Evolutionary conservation across 169 alveolate genomes (phyloP).

Genomic region (Amoebophrya sp.): DNA sequence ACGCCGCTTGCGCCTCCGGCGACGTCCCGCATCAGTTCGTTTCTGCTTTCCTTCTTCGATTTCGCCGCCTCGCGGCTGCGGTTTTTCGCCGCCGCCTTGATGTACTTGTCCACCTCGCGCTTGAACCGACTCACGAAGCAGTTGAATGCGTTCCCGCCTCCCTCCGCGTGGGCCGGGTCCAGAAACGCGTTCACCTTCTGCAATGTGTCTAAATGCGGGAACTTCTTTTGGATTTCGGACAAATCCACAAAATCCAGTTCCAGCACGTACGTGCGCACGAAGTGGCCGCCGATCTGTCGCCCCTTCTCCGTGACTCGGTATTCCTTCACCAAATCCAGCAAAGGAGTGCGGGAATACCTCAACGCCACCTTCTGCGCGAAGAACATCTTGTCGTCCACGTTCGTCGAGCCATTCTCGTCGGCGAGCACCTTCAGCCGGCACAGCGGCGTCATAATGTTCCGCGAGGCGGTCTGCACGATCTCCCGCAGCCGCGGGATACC

Average conservation of each 20-base stretch:
- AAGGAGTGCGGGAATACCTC: background rate
- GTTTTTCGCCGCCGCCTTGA: background rate
- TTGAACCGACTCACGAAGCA: background rate
- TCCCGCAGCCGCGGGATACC: slow-evolving; percentile 99
- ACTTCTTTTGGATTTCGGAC: background rate
- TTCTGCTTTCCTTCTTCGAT: background rate
- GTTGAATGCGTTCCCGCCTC: no score
- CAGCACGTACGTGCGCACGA: background rate
- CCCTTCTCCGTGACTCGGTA: background rate
- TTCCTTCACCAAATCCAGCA: background rate
- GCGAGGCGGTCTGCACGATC: slow-evolving; percentile 58
- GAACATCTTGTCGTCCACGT: background rate
- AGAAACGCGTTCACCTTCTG: background rate
- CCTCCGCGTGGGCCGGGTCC: background rate
- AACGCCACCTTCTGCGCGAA: background rate
- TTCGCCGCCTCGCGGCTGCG: background rate
- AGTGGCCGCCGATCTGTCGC: background rate
- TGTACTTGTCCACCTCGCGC: background rate
- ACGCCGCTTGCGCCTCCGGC: background rate
- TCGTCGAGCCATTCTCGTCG: background rate
- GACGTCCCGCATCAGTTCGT: background rate
- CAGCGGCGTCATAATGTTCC: slow-evolving; percentile 7
- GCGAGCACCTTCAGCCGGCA: background rate
- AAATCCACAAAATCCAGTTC: background rate
- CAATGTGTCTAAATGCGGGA: background rate